Percentiles rank a stretch among this genome's conserved stretches.
Conservation (phyloP, 2,329 filamentous ascomycete species). For the Allantophomopsis lycopodina region DNA sequence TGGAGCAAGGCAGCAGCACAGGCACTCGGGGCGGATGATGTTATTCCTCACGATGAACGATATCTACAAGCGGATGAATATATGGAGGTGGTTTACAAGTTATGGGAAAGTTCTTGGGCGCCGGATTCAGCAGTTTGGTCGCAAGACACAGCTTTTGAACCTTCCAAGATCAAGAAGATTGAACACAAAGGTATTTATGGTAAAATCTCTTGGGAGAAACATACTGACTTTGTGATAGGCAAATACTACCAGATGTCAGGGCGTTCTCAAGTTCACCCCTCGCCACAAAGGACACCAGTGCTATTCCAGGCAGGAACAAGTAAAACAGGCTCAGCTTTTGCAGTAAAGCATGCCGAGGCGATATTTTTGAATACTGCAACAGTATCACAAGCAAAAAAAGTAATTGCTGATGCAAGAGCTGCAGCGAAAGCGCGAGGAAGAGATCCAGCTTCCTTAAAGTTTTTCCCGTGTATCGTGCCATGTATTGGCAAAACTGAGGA, state of each 20-base stretch:
- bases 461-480: conserved; percentile 52
- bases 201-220: conserved; percentile 21
- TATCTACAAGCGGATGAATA: conserved; percentile 53
- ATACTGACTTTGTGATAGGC: no score
- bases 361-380: conserved; percentile 55
- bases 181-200: conserved; percentile 50
- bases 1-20: conserved; percentile 51
- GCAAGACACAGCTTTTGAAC: conserved; percentile 28
- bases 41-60: conserved; percentile 48
- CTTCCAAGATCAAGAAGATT: conserved; percentile 43
- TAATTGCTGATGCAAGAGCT: conserved; percentile 35
- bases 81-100: conserved; percentile 49
- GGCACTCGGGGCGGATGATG: conserved; percentile 42
- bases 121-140: no score
- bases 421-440: conserved; percentile 37
- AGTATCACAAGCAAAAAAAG: conserved; percentile 40
- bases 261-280: conserved; percentile 33
- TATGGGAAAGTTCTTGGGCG: conserved; percentile 30
- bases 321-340: conserved; percentile 48
- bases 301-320: conserved; percentile 56
- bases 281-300: conserved; percentile 51
- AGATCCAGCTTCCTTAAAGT: conserved; percentile 45
- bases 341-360: conserved; percentile 53
- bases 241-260: no score
- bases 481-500: conserved; percentile 50